Percentiles rank a stretch among this genome's conserved stretches.
Evolutionary conservation across 345 rosid species (phyloP).

Genomic region (Bruguiera gymnorhiza): DNA sequence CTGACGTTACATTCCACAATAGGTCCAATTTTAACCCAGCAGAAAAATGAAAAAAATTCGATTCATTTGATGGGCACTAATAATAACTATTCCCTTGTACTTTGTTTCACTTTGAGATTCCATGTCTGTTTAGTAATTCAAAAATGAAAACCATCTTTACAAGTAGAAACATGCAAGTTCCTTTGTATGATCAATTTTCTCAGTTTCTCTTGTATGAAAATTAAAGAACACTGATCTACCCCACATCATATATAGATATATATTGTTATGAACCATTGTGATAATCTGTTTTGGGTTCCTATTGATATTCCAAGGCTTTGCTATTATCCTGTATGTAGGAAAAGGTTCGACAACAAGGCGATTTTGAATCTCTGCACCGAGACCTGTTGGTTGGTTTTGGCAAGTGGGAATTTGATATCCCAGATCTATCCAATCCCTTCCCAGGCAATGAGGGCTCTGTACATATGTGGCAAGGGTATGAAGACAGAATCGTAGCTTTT

Average conservation of each 20-base stretch:
- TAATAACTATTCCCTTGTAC: too few species aligned
- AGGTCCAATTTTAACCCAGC: too few species aligned
- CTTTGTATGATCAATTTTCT: background rate
- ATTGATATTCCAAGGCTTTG: background rate
- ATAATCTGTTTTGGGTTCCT: background rate
- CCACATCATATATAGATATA: too few species aligned
- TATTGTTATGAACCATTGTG: too few species aligned
- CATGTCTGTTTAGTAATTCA: background rate
- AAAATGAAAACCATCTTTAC: background rate
- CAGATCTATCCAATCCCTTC: slow-evolving; percentile 62
- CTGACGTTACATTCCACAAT: too few species aligned
- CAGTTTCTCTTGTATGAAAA: too few species aligned
- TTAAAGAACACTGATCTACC: too few species aligned
- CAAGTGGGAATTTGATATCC: slow-evolving; percentile 81
- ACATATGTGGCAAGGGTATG: slow-evolving; percentile 73
- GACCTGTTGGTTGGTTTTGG: slow-evolving; percentile 60
- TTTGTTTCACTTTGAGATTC: too few species aligned
- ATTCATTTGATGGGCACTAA: too few species aligned
- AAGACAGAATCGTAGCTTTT: slow-evolving; percentile 58
- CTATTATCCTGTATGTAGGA: slow-evolving; percentile 36
- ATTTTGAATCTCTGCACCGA: slow-evolving; percentile 55
- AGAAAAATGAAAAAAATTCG: too few species aligned
- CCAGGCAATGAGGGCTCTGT: slow-evolving; percentile 52
- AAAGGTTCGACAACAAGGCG: slow-evolving; percentile 64
- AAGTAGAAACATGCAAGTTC: background rate